Conservation (phyloP, 805 yeast species). For the Suhomyces sp. region DNA sequence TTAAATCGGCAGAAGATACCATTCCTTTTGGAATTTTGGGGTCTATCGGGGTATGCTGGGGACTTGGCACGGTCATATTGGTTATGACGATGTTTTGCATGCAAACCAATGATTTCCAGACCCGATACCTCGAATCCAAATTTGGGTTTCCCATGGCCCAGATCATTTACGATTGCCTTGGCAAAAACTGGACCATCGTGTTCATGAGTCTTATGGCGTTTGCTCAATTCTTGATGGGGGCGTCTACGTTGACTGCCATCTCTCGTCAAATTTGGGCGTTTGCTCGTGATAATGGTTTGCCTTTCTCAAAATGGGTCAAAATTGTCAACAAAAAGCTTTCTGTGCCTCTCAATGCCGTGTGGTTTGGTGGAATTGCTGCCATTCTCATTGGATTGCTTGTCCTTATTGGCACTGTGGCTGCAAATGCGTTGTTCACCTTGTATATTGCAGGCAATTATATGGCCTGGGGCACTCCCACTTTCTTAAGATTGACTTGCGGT, state of each 20-base stretch:
- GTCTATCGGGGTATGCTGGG: conserved; percentile 28
- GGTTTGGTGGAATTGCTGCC: conserved; percentile 35
- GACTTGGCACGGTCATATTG: conserved; percentile 33
- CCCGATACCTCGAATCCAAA: conserved; percentile 22
- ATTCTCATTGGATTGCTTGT: conserved; percentile 38
- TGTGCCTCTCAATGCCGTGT: conserved; percentile 40
- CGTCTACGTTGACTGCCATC: conserved; percentile 37
- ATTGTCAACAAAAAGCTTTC: conserved; percentile 36
- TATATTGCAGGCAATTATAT: conserved; percentile 33
- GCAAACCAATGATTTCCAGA: conserved; percentile 24
- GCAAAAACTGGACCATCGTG: conserved; percentile 32
- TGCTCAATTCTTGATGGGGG: conserved; percentile 33
- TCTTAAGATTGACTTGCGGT: conserved; percentile 33
- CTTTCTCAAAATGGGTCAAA: conserved; percentile 35
- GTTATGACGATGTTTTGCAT: conserved; percentile 39
- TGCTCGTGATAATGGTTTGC: conserved; percentile 43
- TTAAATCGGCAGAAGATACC: conserved; percentile 37
- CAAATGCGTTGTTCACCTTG: conserved; percentile 40
- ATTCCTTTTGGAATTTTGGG: conserved; percentile 41
- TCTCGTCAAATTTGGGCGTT: conserved; percentile 44
- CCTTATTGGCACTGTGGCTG: conserved; percentile 40
- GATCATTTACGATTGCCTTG: conserved; percentile 39
- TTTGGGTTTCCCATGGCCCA: conserved; percentile 41
- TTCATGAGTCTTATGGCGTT: conserved; percentile 33
- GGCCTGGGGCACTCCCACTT: conserved; percentile 36